Base-by-base conservation (phyloP, 495 filamentous ascomycete genomes). In the Hypoxylon lenormandii region DNA sequence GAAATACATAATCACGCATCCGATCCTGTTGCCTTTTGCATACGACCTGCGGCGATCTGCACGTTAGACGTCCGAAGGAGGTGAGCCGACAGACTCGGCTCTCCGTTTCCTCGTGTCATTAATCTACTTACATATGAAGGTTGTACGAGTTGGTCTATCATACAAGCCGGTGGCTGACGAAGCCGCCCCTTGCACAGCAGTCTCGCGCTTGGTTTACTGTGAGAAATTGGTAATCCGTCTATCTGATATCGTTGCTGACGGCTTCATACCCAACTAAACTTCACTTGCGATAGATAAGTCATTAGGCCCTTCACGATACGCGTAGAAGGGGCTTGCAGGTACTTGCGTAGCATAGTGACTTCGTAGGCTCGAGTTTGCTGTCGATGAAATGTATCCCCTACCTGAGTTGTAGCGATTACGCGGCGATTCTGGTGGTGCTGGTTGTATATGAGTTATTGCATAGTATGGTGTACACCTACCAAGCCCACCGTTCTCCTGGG, bases 11-110 rank as follows among this genome's bases (percentile, higher is more conserved):
- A 11, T 36, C 37, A 51, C 19, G 45, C 50, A 16, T 45, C 10
- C 61, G n/a, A 59, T 50, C 61, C 13, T 61, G 56, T 37, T 52
- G 50, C 56, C 56, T 40, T 49, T 40, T 66, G 57, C 68, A 71
- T 63, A 58, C 26, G 54, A 19, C 40, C 49, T 48, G 40, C 51
- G 40, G 12, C 16, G 51, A 70, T 64, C 66, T 66, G 51, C 66
- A 47, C 30, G 40, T 56, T 16, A 55, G 45, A 22, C 36, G 23
- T 50, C 16, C 43, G 38, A 45, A 40, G 63, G 42, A 43, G 59
- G 49, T 43, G 33, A 48, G 40, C 38, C 58, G 37, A 46, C 53
- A 22, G 37, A 21, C 26, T 56, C 43, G 50, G 18, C 45, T 46
- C 50, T 42, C 26, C 26, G n/a, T 42, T 18, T 55, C 37, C 21